Conservation (phyloP, 1,284 basidiomycete species). For the Takashimella koratensis region DNA sequence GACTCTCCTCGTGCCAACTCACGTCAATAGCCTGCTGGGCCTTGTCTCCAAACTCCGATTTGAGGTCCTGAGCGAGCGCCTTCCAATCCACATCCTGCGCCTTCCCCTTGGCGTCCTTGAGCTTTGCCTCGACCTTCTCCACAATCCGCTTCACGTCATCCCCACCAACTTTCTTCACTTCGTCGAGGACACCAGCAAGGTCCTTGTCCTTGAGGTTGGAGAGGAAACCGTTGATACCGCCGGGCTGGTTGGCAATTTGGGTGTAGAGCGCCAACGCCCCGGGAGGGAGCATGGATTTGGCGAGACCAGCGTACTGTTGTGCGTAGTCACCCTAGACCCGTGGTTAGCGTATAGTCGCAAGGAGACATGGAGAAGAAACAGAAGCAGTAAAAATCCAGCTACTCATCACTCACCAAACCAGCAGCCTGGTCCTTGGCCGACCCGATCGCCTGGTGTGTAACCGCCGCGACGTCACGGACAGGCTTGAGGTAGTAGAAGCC, state of each 20-base stretch:
- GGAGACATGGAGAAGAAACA: no score
- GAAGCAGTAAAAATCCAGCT: no score
- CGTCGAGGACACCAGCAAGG: conserved; percentile 34
- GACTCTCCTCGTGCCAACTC: conserved; percentile 13
- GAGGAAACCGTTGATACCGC: conserved; percentile 37
- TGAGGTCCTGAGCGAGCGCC: conserved; percentile 32
- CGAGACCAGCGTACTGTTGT: conserved; percentile 17
- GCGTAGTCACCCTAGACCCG: conserved; percentile 13
- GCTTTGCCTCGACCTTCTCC: conserved; percentile 38
- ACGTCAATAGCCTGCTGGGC: conserved; percentile 38
- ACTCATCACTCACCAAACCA: conserved; percentile 21
- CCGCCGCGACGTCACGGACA: conserved; percentile 38
- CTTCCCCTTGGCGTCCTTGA: conserved; percentile 43
- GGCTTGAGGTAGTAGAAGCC: conserved; percentile 45
- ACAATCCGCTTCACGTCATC: conserved; percentile 43
- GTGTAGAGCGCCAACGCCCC: conserved; percentile 33
- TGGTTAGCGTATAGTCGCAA: no score
- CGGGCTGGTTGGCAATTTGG: conserved; percentile 24
- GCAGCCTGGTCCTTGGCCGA: conserved; percentile 22
- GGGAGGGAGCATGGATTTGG: conserved; percentile 34
- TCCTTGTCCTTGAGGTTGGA: conserved; percentile 41
- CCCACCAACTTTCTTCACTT: conserved; percentile 43
- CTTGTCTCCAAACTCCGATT: conserved; percentile 38
- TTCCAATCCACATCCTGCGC: conserved; percentile 45
- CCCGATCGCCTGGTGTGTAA: conserved; percentile 23